phyloP scores from a whole-genome alignment of 352 stramenopile genomes.

The Pythium aphanidermatum region DNA sequence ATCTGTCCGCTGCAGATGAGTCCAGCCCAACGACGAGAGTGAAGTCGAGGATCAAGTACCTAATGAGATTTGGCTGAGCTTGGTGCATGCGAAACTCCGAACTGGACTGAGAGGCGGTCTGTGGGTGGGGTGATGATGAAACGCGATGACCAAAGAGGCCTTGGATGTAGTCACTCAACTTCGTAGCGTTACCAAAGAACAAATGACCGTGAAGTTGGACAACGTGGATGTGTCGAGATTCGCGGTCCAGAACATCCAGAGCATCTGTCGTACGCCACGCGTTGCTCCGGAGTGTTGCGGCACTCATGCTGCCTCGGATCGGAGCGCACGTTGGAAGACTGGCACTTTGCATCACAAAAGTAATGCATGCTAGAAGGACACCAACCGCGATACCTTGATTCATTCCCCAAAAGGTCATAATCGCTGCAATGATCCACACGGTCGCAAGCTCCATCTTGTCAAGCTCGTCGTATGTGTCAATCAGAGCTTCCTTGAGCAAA shows the following conservation, averaged over 20 bases:
- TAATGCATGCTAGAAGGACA: constrained; percentile 81
- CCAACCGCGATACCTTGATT: constrained; percentile 86
- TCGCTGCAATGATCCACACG: constrained; percentile 87
- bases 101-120: neutral
- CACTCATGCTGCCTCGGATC: constrained; percentile 89
- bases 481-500: constrained; percentile 85
- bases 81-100: neutral
- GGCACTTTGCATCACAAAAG: constrained; percentile 88
- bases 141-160: constrained; percentile 40
- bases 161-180: constrained; percentile 85
- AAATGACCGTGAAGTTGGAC: constrained; percentile 72
- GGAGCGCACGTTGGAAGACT: constrained; percentile 76
- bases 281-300: constrained; percentile 84
- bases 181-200: constrained; percentile 91
- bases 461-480: constrained; percentile 84
- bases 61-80: constrained; percentile 27
- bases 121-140: neutral
- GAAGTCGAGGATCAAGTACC: constrained; percentile 88
- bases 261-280: constrained; percentile 67
- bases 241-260: constrained; percentile 68
- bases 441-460: constrained; percentile 87
- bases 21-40: constrained; percentile 90
- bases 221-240: constrained; percentile 77
- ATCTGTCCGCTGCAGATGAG: constrained; percentile 65
- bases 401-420: constrained; percentile 93